phyloP scores from a whole-genome alignment of 2,329 filamentous ascomycete species.

The Ceratocystis albifundus region DNA sequence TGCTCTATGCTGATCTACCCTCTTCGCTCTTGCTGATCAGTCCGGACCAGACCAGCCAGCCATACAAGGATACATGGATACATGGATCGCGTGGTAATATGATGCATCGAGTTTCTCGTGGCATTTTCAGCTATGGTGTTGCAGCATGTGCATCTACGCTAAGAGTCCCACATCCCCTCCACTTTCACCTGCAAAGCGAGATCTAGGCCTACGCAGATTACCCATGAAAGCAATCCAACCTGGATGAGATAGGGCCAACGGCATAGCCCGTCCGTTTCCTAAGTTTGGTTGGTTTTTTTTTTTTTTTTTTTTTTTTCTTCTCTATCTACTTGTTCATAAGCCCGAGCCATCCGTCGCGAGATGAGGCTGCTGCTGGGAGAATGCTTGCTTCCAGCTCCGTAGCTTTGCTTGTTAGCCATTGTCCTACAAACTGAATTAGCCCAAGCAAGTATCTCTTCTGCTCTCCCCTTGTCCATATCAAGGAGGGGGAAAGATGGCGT shows the following conservation, averaged over 20 bases:
- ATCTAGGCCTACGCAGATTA: not conserved
- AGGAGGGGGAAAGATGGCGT: not conserved
- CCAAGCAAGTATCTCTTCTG: not conserved
- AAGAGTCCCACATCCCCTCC: not conserved
- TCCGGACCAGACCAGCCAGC: not conserved
- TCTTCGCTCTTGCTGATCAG: not conserved
- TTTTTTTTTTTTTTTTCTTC: no score
- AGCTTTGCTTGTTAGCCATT: not conserved
- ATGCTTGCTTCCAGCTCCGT: not conserved
- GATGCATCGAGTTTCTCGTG: not conserved
- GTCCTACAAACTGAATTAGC: not conserved
- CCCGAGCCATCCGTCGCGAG: not conserved
- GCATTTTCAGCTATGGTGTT: conserved; percentile 3
- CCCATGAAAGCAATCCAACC: not conserved
- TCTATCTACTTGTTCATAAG: no score
- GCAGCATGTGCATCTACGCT: not conserved
- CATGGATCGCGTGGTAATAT: conserved; percentile 11
- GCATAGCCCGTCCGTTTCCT: not conserved
- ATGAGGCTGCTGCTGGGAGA: not conserved
- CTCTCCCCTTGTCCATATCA: not conserved
- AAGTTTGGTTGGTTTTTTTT: not conserved
- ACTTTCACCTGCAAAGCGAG: not conserved
- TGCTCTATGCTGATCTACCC: not conserved
- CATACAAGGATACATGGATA: not conserved
- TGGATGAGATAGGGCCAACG: not conserved